Conservation (phyloP, 345 rosid species). For the Syzygium aqueum region DNA sequence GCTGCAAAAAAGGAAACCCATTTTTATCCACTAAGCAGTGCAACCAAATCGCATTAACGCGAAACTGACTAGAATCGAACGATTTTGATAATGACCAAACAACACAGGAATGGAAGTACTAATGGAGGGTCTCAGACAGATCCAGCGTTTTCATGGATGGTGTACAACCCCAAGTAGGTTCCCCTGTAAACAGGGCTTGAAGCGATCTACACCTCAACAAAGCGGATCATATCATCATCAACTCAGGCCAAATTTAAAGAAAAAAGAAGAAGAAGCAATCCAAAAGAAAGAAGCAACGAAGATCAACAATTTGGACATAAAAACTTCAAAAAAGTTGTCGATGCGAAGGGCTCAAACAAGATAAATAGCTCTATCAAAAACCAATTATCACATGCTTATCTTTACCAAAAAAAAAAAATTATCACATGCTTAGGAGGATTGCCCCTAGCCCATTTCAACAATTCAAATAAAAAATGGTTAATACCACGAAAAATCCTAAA, state of each 20-base stretch:
- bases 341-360: constrained; percentile 38
- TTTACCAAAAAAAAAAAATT: too few relatives aligned
- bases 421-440: neutral
- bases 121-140: constrained; percentile 26
- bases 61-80: neutral
- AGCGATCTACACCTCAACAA: constrained; percentile 4
- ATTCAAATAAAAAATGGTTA: neutral
- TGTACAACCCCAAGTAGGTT: constrained; percentile 12
- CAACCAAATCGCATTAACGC: too few relatives aligned
- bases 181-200: constrained; percentile 6
- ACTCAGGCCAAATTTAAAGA: neutral
- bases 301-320: neutral
- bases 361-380: constrained; percentile 51
- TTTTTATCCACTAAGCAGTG: too few relatives aligned
- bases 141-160: constrained; percentile 8
- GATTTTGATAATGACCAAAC: neutral
- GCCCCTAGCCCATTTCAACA: neutral
- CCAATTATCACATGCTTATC: neutral
- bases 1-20: too few relatives aligned
- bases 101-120: neutral
- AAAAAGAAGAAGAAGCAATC: neutral
- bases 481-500: too few relatives aligned
- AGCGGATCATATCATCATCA: constrained; percentile 2
- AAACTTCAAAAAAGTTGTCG: neutral
- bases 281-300: neutral